Base-by-base conservation (phyloP, 2,329 filamentous ascomycete genomes). In the Neonectria punicea region DNA sequence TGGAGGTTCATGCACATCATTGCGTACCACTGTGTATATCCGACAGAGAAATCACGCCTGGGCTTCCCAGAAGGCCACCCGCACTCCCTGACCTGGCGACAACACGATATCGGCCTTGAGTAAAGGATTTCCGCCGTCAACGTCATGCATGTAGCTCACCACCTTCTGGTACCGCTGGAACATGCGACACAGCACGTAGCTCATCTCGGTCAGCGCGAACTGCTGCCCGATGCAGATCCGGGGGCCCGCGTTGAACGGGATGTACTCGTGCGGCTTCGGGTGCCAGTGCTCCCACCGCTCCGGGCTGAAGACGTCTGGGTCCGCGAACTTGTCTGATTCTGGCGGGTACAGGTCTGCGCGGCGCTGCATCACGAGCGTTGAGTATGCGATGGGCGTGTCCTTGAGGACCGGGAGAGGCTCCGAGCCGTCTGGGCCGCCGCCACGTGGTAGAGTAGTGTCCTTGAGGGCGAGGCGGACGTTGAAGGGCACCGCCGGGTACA, bases 191-290 rank as follows among this genome's bases (percentile, higher is more conserved):
- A 93, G 84, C 10, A 91, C 89, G 75, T 94, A 94, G 32, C 82
- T 82, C 82, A 92, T 92, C 82, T 94, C 91, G 0, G 91, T 93
- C 51, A 94, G 80, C 14, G 92, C 93, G 76, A 94, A 95, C 78
- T 95, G 91, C 83, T 95, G 91, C 2, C 92, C 91, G 64, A 94
- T 88, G 78, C 92, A 93, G 74, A 93, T 91, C 34, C 92, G 82
- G 47, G 91, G 89, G 1, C 91, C 91, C 11, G 90, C 90, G 75
- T 93, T 93, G 79, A 93, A 93, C 4, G 92, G 91, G 46, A 93
- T 85, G 75, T 92, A 93, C 67, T 90, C 86, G 88, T 90, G 92
- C 0, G 87, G 87, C 73, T 85, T 86, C 1, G 89, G 90, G 74
- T 88, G 86, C 85, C 88, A 88, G 69, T 78, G 66, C 54, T 78